phyloP scores from a whole-genome alignment of 2,329 filamentous ascomycete species.

The Nemania abortiva region DNA sequence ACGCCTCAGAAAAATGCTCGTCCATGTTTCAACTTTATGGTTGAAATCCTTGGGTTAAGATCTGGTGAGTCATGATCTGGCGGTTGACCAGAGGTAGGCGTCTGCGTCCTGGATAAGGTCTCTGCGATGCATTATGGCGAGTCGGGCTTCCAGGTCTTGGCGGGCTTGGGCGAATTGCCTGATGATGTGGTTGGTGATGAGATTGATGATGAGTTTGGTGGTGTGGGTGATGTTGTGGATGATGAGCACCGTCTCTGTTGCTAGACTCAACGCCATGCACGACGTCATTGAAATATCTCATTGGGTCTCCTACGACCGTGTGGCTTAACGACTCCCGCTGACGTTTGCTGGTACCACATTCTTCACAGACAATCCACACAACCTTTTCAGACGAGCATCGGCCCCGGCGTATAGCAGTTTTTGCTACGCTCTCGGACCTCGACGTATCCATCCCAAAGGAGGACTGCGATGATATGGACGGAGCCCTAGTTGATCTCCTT shows the following conservation, averaged over 20 bases:
- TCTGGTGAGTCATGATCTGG: conserved; percentile 51
- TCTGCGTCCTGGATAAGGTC: conserved; percentile 45
- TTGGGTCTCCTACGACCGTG: conserved; percentile 46
- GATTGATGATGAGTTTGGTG: conserved; percentile 31
- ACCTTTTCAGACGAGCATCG: conserved; percentile 46
- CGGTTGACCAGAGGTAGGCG: conserved; percentile 48
- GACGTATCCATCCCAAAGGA: conserved; percentile 45
- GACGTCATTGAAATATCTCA: conserved; percentile 50
- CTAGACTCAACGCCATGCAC: conserved; percentile 35
- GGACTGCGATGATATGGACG: conserved; percentile 47
- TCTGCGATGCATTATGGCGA: conserved; percentile 38
- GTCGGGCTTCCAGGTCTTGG: conserved; percentile 36
- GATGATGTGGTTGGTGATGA: conserved; percentile 27
- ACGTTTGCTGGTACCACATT: conserved; percentile 50
- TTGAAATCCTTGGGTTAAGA: conserved; percentile 49
- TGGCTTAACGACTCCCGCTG: conserved; percentile 43
- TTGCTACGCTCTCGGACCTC: conserved; percentile 42
- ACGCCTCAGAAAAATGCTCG: background rate
- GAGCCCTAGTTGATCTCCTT: conserved; percentile 42
- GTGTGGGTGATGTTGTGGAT: conserved; percentile 34
- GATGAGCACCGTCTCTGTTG: conserved; percentile 33
- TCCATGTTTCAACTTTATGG: conserved; percentile 35
- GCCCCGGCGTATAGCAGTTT: conserved; percentile 43
- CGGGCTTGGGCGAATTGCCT: conserved; percentile 30
- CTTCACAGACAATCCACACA: conserved; percentile 52